phyloP scores from a whole-genome alignment of 1,284 basidiomycete species.

The Schizopora paradoxa region DNA sequence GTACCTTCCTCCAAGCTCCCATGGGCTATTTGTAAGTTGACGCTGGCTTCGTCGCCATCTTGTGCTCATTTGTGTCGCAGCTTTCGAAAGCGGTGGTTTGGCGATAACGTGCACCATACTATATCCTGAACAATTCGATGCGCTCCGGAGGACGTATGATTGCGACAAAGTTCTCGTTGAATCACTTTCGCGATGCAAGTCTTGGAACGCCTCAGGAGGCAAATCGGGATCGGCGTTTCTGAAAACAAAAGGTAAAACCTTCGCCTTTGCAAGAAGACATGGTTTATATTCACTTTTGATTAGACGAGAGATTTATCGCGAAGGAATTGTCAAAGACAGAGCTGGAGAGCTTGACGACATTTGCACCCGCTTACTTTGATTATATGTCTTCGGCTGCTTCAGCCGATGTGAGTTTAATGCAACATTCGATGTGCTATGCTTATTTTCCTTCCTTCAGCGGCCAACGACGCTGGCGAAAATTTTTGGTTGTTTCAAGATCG shows the following conservation, averaged over 20 bases:
- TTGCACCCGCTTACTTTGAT: slow-evolving; percentile 96
- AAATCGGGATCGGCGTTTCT: slow-evolving; percentile 96
- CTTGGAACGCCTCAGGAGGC: slow-evolving; percentile 94
- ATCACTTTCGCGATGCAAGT: slow-evolving; percentile 89
- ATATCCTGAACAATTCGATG: slow-evolving; percentile 97
- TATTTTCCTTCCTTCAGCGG: slow-evolving; percentile 45
- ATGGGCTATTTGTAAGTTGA: slow-evolving; percentile 67
- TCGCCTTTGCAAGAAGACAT: background rate
- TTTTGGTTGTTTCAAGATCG: slow-evolving; percentile 96
- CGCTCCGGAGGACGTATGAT: slow-evolving; percentile 85
- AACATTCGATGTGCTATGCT: slow-evolving; percentile 17
- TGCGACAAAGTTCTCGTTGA: slow-evolving; percentile 94
- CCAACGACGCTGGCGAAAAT: slow-evolving; percentile 95
- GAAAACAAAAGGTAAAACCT: slow-evolving; percentile 77
- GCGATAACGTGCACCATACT: slow-evolving; percentile 95
- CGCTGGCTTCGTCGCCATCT: background rate
- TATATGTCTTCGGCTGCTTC: slow-evolving; percentile 89
- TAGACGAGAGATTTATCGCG: slow-evolving; percentile 95
- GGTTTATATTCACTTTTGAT: background rate
- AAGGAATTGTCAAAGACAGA: slow-evolving; percentile 94
- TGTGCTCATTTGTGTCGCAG: slow-evolving; percentile 35
- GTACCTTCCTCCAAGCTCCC: slow-evolving; percentile 74
- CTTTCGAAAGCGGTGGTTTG: slow-evolving; percentile 85
- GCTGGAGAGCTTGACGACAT: slow-evolving; percentile 92
- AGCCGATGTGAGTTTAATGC: slow-evolving; percentile 52